Conservation (phyloP, 2,329 filamentous ascomycete genomes). For the Alternaria tenuissima region DNA sequence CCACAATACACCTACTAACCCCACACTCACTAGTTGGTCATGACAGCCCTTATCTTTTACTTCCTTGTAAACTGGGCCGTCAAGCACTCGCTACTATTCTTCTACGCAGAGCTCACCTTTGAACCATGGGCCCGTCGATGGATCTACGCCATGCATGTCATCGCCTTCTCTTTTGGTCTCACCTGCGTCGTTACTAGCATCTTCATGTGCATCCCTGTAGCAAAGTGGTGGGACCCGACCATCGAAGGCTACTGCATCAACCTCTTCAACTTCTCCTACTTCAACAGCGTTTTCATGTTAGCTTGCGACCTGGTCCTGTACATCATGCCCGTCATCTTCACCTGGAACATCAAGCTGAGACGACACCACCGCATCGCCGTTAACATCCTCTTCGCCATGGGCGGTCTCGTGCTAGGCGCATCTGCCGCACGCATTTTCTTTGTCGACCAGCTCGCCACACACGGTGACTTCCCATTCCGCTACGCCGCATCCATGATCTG, state of each 20-base stretch:
- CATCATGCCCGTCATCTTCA: constrained; percentile 50
- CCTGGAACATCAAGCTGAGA: constrained; percentile 46
- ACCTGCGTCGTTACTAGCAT: constrained; percentile 46
- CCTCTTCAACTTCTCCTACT: constrained; percentile 47
- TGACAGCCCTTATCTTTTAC: constrained; percentile 47
- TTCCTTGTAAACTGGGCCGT: constrained; percentile 52
- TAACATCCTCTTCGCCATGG: constrained; percentile 44
- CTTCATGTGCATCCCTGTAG: constrained; percentile 49
- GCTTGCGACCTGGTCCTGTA: constrained; percentile 51
- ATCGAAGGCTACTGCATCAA: constrained; percentile 46
- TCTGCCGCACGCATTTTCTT: constrained; percentile 37
- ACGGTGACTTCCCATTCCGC: constrained; percentile 37
- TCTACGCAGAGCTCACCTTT: constrained; percentile 51
- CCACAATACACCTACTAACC: background rate
- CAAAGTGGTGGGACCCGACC: constrained; percentile 41
- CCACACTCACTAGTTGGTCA: constrained; percentile 17
- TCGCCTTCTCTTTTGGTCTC: constrained; percentile 47
- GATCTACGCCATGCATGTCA: constrained; percentile 46
- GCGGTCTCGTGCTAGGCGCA: constrained; percentile 42
- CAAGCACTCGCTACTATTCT: constrained; percentile 52
- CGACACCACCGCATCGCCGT: constrained; percentile 46
- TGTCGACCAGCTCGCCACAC: constrained; percentile 33
- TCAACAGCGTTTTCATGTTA: constrained; percentile 50
- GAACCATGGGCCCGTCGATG: constrained; percentile 30
- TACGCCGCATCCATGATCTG: constrained; percentile 44